A percentile compares a stretch with the other conserved stretches of the same genome.
Conservation (phyloP, 2,329 filamentous ascomycete genomes). For the Verticillium nubilum region DNA sequence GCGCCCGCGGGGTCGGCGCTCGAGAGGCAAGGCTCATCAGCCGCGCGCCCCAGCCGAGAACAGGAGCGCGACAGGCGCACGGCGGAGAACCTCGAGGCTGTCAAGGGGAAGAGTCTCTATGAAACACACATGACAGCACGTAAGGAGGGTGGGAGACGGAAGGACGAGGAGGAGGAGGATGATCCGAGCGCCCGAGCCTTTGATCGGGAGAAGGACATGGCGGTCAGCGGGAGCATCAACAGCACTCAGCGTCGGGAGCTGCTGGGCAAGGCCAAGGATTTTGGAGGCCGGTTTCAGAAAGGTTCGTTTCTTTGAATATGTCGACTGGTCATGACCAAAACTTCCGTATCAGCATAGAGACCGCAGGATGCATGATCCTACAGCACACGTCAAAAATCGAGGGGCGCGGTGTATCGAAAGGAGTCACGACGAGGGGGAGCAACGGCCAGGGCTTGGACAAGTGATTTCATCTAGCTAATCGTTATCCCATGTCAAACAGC, state of each 20-base stretch:
- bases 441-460: conserved; percentile 60
- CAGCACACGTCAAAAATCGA: too few relatives aligned
- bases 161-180: conserved; percentile 65
- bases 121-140: conserved; percentile 47
- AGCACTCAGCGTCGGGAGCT: conserved; percentile 71
- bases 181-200: conserved; percentile 87
- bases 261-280: conserved; percentile 72
- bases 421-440: conserved; percentile 60
- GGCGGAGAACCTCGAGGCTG: conserved; percentile 44
- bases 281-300: conserved; percentile 74
- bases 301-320: conserved; percentile 54
- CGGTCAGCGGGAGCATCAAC: conserved; percentile 64
- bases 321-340: too few relatives aligned
- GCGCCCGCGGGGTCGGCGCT: conserved; percentile 28
- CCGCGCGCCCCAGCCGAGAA: conserved; percentile 40
- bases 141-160: conserved; percentile 14
- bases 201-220: conserved; percentile 93
- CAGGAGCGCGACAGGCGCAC: conserved; percentile 46
- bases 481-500: conserved; percentile 8
- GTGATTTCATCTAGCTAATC: conserved; percentile 25
- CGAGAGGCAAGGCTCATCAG: conserved; percentile 40
- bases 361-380: too few relatives aligned
- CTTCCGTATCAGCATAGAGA: too few relatives aligned
- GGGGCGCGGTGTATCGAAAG: too few relatives aligned
- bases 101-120: conserved; percentile 52